A percentile compares a stretch with the other conserved stretches of the same genome.
These are phyloP conservation scores for Epichloe gansuensis DNA, from an alignment of 2,329 filamentous ascomycete species.

Conservation along the genomic window DNA sequence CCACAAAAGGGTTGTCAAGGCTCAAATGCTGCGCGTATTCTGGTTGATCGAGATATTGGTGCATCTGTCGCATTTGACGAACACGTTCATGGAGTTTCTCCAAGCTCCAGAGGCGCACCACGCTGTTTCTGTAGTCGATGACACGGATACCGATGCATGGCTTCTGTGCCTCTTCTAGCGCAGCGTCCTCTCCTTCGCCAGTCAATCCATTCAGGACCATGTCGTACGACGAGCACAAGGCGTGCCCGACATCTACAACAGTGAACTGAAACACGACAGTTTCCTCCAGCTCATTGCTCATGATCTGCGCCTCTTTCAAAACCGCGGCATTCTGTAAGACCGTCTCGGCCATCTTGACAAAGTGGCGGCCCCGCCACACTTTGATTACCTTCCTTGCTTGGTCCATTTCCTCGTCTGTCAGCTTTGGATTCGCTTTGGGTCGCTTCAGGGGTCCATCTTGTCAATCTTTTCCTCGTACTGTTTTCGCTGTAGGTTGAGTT, in stretches of 20 bases:
- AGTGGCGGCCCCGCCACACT: slow-evolving; percentile 75
- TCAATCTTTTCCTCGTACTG: slow-evolving; percentile 77
- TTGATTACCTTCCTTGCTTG: slow-evolving; percentile 54
- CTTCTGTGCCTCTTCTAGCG: slow-evolving; percentile 70
- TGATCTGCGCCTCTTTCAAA: slow-evolving; percentile 91
- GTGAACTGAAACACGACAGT: slow-evolving; percentile 90
- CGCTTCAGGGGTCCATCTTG: slow-evolving; percentile 55
- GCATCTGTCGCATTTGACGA: slow-evolving; percentile 87
- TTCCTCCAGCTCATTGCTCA: slow-evolving; percentile 94
- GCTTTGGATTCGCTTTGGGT: slow-evolving; percentile 46
- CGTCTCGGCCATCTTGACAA: slow-evolving; percentile 86
- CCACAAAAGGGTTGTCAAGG: slow-evolving; percentile 84
- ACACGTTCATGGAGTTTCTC: slow-evolving; percentile 84
- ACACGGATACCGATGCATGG: slow-evolving; percentile 86
- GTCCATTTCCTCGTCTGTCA: slow-evolving; percentile 61
- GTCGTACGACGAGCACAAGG: slow-evolving; percentile 87
- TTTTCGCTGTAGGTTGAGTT: slow-evolving; percentile 72
- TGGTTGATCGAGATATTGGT: slow-evolving; percentile 90
- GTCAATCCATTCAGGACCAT: slow-evolving; percentile 86
- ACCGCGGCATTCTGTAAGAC: slow-evolving; percentile 78
- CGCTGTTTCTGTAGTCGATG: slow-evolving; percentile 75
- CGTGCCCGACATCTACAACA: slow-evolving; percentile 78
- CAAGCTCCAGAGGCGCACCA: slow-evolving; percentile 88
- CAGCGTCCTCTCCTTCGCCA: slow-evolving; percentile 70
- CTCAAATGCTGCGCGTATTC: slow-evolving; percentile 91